phyloP scores from a whole-genome alignment of 108 stramenopile genomes.

The Cylindrotheca closterium region DNA sequence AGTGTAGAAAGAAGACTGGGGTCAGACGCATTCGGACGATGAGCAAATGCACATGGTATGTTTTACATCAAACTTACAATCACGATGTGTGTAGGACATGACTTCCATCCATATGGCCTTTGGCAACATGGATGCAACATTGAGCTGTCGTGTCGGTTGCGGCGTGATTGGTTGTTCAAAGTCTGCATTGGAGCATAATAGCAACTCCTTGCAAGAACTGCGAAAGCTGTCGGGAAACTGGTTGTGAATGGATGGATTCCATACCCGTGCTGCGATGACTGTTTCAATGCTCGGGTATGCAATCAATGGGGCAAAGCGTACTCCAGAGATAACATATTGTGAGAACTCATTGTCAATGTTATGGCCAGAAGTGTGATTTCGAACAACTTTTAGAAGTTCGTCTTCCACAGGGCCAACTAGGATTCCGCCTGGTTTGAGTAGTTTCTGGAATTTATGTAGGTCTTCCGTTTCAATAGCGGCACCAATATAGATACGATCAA shows the following conservation, averaged over 20 bases:
- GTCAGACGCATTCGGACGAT: not conserved
- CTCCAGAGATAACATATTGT: constrained; percentile 65
- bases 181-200: constrained; percentile 71
- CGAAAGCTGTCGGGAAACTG: constrained; percentile 66
- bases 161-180: constrained; percentile 43
- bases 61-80: constrained; percentile 52
- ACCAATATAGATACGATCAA: constrained; percentile 89
- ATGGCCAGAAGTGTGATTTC: constrained; percentile 25
- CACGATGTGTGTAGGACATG: constrained; percentile 74
- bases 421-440: constrained; percentile 81
- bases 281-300: constrained; percentile 23
- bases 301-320: constrained; percentile 70
- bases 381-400: constrained; percentile 76
- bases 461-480: constrained; percentile 61
- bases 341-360: constrained; percentile 39
- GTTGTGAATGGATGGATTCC: constrained; percentile 60
- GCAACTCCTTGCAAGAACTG: constrained; percentile 47
- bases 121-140: constrained; percentile 73
- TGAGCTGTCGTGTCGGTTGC: constrained; percentile 32
- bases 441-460: constrained; percentile 52
- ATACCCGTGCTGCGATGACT: constrained; percentile 68
- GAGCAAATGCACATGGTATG: constrained; percentile 3
- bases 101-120: constrained; percentile 78
- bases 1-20: not conserved
- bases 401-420: constrained; percentile 87